phyloP scores from a whole-genome alignment of 495 filamentous ascomycete genomes.

The Glutinoglossum americanum region DNA sequence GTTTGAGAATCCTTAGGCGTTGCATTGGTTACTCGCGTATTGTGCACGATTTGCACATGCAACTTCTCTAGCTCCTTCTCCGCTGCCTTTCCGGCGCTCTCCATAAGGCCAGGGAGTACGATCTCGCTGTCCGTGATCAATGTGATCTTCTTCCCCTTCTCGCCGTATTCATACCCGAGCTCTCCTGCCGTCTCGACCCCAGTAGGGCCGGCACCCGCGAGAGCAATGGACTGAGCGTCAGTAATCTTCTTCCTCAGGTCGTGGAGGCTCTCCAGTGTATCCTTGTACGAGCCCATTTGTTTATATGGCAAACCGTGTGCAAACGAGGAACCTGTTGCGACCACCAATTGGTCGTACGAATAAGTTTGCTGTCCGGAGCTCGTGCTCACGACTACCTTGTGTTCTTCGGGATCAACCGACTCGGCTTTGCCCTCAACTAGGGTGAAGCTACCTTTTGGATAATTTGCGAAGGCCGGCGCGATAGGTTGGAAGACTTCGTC shows the following conservation, averaged over 20 bases:
- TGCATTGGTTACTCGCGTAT: conserved; percentile 16
- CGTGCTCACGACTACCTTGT: conserved; percentile 22
- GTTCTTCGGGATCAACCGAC: conserved; percentile 22
- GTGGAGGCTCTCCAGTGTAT: conserved; percentile 22
- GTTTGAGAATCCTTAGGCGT: conserved; percentile 9
- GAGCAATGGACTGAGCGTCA: conserved; percentile 33
- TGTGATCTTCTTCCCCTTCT: conserved; percentile 21
- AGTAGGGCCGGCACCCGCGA: conserved; percentile 46
- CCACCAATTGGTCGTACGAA: conserved; percentile 31
- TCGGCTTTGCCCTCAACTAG: conserved; percentile 33
- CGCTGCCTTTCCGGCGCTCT: conserved; percentile 15
- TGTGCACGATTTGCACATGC: conserved; percentile 23
- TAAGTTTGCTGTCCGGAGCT: conserved; percentile 14
- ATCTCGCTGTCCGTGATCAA: conserved; percentile 23
- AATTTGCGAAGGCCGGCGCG: conserved; percentile 26
- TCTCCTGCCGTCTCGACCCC: conserved; percentile 45
- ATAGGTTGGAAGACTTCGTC: conserved; percentile 26
- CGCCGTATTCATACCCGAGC: conserved; percentile 25
- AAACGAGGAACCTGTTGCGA: conserved; percentile 29
- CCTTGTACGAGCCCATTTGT: conserved; percentile 17
- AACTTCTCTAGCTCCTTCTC: conserved; percentile 27
- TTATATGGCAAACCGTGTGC: conserved; percentile 30
- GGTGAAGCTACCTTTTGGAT: conserved; percentile 27
- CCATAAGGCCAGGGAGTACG: conserved; percentile 20
- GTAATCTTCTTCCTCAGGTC: conserved; percentile 19